These are phyloP conservation scores for Pseudogymnoascus sp. DNA, from an alignment of 2,329 filamentous ascomycete species.

Conservation along the genomic window DNA sequence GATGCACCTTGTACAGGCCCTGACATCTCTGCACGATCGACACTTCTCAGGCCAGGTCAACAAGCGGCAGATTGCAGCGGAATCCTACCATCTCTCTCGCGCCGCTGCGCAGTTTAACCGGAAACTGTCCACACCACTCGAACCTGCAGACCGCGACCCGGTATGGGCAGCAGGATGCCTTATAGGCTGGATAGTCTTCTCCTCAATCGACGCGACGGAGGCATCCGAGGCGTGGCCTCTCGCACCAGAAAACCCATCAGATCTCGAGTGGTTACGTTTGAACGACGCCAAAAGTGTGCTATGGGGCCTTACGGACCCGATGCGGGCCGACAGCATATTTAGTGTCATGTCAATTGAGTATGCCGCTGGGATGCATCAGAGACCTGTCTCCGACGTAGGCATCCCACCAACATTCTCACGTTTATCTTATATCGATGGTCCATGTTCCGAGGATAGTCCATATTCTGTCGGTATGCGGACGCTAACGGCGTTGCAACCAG, in stretches of 20 bases:
- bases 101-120: conserved; percentile 42
- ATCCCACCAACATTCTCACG: conserved; percentile 14
- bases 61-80: conserved; percentile 27
- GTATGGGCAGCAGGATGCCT: conserved; percentile 42
- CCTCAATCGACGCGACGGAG: conserved; percentile 35
- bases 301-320: conserved; percentile 44
- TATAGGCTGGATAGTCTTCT: conserved; percentile 40
- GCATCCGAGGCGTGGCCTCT: conserved; percentile 51
- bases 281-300: conserved; percentile 48
- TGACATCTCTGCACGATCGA: conserved; percentile 48
- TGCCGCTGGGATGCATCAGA: not conserved
- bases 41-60: conserved; percentile 27
- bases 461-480: conserved; percentile 15
- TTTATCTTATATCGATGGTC: conserved; percentile 14
- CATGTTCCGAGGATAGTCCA: conserved; percentile 12
- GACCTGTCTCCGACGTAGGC: conserved; percentile 8
- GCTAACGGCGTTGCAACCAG: conserved; percentile 11
- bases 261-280: conserved; percentile 54
- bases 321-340: conserved; percentile 42
- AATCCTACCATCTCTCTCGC: conserved; percentile 42
- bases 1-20: conserved; percentile 45
- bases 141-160: conserved; percentile 38
- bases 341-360: conserved; percentile 13
- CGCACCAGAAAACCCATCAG: conserved; percentile 32
- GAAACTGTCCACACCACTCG: conserved; percentile 32